Conservation (phyloP, 345 rosid species). For the Syzygium aromaticum region DNA sequence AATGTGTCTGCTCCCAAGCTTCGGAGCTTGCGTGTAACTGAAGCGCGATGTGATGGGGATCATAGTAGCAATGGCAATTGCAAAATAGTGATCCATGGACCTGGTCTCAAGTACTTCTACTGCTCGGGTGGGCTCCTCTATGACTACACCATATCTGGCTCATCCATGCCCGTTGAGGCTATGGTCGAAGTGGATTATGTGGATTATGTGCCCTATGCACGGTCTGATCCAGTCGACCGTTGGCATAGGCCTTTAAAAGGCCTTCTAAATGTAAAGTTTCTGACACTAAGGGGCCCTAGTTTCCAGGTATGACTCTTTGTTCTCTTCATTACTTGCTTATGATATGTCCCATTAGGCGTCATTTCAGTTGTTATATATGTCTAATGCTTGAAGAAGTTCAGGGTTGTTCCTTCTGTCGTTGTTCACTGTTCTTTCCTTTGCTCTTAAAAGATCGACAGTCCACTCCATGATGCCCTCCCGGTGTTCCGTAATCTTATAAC, state of each 20-base stretch:
- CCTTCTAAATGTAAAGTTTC: background rate
- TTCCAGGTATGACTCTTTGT: background rate
- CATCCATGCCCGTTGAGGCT: background rate
- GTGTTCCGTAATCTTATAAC: background rate
- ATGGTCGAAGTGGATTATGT: background rate
- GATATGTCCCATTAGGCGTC: background rate
- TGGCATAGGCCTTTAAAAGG: background rate
- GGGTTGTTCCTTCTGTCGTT: background rate
- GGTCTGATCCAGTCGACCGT: background rate
- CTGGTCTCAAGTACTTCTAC: background rate
- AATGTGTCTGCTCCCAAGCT: conserved; percentile 1
- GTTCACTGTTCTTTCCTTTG: background rate
- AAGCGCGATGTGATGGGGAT: background rate
- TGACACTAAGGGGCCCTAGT: background rate
- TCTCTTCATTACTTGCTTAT: background rate
- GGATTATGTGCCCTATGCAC: background rate
- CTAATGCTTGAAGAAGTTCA: background rate
- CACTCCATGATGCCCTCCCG: background rate
- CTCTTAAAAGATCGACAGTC: background rate
- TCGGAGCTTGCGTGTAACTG: background rate
- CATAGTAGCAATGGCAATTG: background rate
- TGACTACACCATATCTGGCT: background rate
- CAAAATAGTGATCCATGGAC: background rate
- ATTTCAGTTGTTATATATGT: background rate
- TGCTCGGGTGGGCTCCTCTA: background rate